Base-by-base conservation (phyloP, 2,329 filamentous ascomycete species). In the Colletotrichum graminicola region DNA sequence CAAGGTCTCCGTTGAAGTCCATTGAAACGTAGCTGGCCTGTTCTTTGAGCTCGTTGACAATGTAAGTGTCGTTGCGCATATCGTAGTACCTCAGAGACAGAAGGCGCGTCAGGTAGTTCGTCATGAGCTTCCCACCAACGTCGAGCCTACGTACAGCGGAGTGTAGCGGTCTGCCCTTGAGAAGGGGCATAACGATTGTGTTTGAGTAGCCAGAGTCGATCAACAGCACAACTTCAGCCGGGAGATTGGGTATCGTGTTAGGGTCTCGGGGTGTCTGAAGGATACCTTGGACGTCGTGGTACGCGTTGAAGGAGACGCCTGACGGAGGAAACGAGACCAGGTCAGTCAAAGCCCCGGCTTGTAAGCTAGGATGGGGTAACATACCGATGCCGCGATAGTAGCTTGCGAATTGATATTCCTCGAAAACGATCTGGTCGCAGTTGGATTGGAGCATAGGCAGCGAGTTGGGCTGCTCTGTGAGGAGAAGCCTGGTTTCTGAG, bases 21-120 rank as follows among this genome's bases (percentile, higher is more conserved):
- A 89, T 83, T 2, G 93, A 92, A 14, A 98, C 91, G 76, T 93
- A 98, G 78, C 94, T 97, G 0, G 93, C 91, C 5, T 92, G 88
- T 79, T 99, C 96, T 79, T 99, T 99, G 81, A 98, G 95, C 80
- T 98, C 93, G 77, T 97, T 97, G 79, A 98, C 94, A 62, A 98
- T 92, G 80, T 97, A 92, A 0, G 93, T 92, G 76, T 99, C 96
- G 80, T 97, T 95, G 73, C 96, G 91, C 90, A 99, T 95, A 79
- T 98, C 95, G 81, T 97, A 97, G 78, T 98, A 94, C 8, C 96
- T 92, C 18, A 97, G 87, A 1, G 95, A 98, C 23, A 98, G 90
- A 21, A 97, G 87, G 67, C 96, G 93, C 59, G 96, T 95, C 43
- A 99, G 86, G 79, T 97, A 93, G 79, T 98, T 98, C 29, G 95